phyloP scores from a whole-genome alignment of 2,329 filamentous ascomycete species.

The Dissoconium aciculare region DNA sequence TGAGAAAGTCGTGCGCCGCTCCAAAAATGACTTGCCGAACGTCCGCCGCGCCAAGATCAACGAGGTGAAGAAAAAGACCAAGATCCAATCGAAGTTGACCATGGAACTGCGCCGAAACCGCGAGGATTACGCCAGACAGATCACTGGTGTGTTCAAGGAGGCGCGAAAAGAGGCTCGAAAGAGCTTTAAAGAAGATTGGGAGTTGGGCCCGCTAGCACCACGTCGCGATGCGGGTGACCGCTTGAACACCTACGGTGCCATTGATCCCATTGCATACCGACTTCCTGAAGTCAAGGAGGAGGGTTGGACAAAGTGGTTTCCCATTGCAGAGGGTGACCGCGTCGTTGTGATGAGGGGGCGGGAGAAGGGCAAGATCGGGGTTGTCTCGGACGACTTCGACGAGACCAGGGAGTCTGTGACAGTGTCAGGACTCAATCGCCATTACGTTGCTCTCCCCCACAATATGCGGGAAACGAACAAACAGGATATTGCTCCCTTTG shows the following conservation, averaged over 20 bases:
- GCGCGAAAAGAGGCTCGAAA: too few species aligned
- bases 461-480: slow-evolving; percentile 28
- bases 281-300: slow-evolving; percentile 17
- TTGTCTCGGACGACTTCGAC: slow-evolving; percentile 41
- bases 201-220: slow-evolving; percentile 62
- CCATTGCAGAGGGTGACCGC: slow-evolving; percentile 48
- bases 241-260: slow-evolving; percentile 44
- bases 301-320: slow-evolving; percentile 15
- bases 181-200: slow-evolving; percentile 70
- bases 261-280: slow-evolving; percentile 11
- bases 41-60: too few species aligned
- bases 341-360: slow-evolving; percentile 66
- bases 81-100: too few species aligned
- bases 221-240: slow-evolving; percentile 52
- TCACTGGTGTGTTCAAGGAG: too few species aligned
- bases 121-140: too few species aligned
- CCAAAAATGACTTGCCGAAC: too few species aligned
- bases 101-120: too few species aligned
- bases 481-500: slow-evolving; percentile 24
- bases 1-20: too few species aligned
- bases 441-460: slow-evolving; percentile 29
- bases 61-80: too few species aligned
- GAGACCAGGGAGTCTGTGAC: slow-evolving; percentile 21
- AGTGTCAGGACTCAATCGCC: slow-evolving; percentile 28
- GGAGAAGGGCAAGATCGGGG: slow-evolving; percentile 71